Conservation (phyloP, 345 rosid genomes). For the Euphorbia tirucalli region DNA sequence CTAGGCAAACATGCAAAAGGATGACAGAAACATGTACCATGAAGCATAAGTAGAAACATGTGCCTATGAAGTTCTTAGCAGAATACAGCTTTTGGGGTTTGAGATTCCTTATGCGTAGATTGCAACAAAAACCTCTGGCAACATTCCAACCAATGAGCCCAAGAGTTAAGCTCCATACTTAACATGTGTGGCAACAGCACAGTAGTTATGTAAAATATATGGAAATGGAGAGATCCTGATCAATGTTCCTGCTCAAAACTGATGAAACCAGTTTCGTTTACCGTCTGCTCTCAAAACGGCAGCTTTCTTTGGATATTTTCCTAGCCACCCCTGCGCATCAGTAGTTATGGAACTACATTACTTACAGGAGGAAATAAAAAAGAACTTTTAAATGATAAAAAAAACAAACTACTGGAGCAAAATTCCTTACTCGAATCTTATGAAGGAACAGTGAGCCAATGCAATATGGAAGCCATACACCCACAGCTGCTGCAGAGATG, state of each 20-base stretch:
- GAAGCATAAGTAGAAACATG: not conserved
- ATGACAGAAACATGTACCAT: not conserved
- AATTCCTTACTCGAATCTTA: slow-evolving; percentile 64
- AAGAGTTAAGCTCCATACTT: slow-evolving; percentile 78
- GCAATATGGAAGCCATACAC: slow-evolving; percentile 88
- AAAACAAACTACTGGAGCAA: slow-evolving; percentile 8
- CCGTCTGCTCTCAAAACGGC: slow-evolving; percentile 87
- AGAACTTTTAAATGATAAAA: not conserved
- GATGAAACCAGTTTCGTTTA: slow-evolving; percentile 93
- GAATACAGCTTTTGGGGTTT: not conserved
- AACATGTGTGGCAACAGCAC: slow-evolving; percentile 86
- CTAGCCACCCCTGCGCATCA: slow-evolving; percentile 71
- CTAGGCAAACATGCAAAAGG: not conserved
- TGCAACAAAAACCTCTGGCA: slow-evolving; percentile 86
- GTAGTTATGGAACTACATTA: slow-evolving; percentile 1
- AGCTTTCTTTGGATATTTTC: slow-evolving; percentile 84
- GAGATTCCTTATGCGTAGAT: slow-evolving; percentile 71
- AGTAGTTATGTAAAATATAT: slow-evolving; percentile 81
- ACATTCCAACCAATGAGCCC: slow-evolving; percentile 85
- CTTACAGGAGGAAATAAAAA: not conserved
- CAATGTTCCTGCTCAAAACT: slow-evolving; percentile 78
- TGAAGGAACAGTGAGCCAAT: slow-evolving; percentile 82
- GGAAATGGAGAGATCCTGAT: slow-evolving; percentile 99
- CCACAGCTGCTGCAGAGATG: slow-evolving; percentile 58
- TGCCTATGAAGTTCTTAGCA: not conserved